Evolutionary conservation across 164 flowering plant species (phyloP).

Genomic region (Annona cherimola): DNA sequence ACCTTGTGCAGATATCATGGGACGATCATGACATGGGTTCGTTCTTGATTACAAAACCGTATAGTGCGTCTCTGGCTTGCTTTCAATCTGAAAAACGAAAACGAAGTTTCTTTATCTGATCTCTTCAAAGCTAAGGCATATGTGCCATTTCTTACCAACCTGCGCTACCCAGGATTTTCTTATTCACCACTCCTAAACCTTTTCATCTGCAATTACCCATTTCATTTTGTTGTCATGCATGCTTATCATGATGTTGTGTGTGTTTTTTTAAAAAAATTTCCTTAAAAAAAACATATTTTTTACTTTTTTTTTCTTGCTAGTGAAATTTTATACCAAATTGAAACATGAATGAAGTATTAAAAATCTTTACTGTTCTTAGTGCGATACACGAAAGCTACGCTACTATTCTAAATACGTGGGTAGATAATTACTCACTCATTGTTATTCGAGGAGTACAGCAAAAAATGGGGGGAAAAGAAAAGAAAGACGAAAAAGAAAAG

Average conservation of each 20-base stretch:
- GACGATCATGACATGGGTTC: neutral
- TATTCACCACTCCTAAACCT: slow-evolving; percentile 31
- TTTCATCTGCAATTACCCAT: slow-evolving; percentile 3
- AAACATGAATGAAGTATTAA: too few species aligned
- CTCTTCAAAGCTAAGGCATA: slow-evolving; percentile 57
- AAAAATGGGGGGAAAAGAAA: too few species aligned
- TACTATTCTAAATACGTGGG: too few species aligned
- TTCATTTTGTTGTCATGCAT: slow-evolving; percentile 6
- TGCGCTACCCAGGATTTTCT: slow-evolving; percentile 22
- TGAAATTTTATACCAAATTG: too few species aligned
- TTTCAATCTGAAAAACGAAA: neutral
- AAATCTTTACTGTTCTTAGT: too few species aligned
- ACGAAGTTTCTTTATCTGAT: slow-evolving; percentile 10
- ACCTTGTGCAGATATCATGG: neutral
- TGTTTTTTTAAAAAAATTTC: too few species aligned
- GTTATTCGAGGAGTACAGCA: too few species aligned
- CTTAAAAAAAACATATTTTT: too few species aligned
- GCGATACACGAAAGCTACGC: too few species aligned
- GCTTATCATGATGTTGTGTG: neutral
- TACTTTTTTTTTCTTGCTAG: too few species aligned
- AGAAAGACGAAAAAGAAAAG: too few species aligned
- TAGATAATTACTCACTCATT: too few species aligned
- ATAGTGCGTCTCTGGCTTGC: neutral
- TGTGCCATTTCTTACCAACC: neutral
- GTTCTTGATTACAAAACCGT: neutral